Evolutionary conservation across 495 filamentous ascomycete species (phyloP), one percentile per base, ranked within the genome.

Genomic region (Aspergillus indologenus): DNA sequence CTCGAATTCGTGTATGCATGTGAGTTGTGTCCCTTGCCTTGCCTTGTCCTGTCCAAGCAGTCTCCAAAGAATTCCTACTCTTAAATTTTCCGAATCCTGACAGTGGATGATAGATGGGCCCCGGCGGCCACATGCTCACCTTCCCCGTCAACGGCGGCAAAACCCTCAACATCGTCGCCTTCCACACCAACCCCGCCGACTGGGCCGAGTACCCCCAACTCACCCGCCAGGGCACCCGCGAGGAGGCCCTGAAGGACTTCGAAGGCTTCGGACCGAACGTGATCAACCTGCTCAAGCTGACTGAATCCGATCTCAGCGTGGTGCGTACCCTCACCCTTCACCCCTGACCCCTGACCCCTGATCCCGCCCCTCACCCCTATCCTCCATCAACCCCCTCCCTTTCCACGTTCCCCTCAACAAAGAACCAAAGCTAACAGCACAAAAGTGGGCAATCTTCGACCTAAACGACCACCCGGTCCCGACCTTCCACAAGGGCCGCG

Each of bases 381-480:
- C 5, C 12, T 22, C 65, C 67, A 2, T 29, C 26, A 29, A 29
- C 9, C 9, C 26, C 9, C 9, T 9, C 3, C 26, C 26, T 9
- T 4, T 3, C 26, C 26, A 29, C 26, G 9, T 9, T 3, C 26
- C 9, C 3, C 26, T 29, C 26, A 29, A 29, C 3, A 3, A 29
- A 29, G 4, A 65, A 70, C 0, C 74, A 1, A 73, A 73, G 0
- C 46, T 51, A 24, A 53, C 34, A 18, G 4, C 8, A 45, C 11
- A n/a, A 15, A 73, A 81, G 65, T 85, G 82, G 82, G 83, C 72
- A 0, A 74, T 86, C 24, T 86, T 84, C 54, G 83, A 86, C 64
- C 78, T 77, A 61, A 62, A 59, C n/a, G 72, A 79, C 11, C 50
- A 77, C 24, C 82, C 81, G 1, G 67, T 73, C 6, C 62, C 68